These are phyloP conservation scores for Aaosphaeria pasadenensis DNA, from an alignment of 2,329 filamentous ascomycete genomes.

Conservation along the genomic window DNA sequence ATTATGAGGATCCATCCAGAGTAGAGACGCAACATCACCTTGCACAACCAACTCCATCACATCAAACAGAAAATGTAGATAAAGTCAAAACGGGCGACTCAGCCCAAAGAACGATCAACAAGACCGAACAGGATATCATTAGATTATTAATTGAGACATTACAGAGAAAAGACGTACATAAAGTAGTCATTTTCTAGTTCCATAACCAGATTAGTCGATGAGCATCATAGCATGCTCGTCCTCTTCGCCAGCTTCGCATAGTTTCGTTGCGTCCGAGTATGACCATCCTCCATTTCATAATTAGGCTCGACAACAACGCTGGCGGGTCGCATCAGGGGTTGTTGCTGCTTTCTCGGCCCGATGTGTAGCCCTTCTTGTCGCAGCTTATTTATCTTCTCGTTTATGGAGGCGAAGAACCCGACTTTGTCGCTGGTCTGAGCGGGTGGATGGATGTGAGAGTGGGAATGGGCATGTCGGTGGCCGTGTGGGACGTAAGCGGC, in stretches of 20 bases:
- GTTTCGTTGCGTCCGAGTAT: conserved; percentile 28
- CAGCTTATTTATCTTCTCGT: conserved; percentile 1
- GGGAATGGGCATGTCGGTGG: conserved; percentile 5
- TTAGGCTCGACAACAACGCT: conserved; percentile 16
- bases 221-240: conserved; percentile 31
- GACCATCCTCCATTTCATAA: conserved; percentile 34
- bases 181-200: not conserved
- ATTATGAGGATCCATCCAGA: too few relatives aligned
- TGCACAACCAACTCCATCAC: too few relatives aligned
- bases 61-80: too few relatives aligned
- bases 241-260: conserved; percentile 36
- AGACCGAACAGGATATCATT: too few relatives aligned
- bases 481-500: not conserved
- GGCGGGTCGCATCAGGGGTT: conserved; percentile 13
- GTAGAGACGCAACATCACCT: too few relatives aligned
- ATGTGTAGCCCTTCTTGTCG: conserved; percentile 8
- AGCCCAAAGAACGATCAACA: too few relatives aligned
- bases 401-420: conserved; percentile 3
- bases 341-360: conserved; percentile 8
- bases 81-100: too few relatives aligned
- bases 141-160: too few relatives aligned
- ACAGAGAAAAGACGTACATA: not conserved
- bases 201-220: not conserved
- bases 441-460: conserved; percentile 2
- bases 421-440: not conserved